Base-by-base conservation (phyloP, 225 moss, liverwort and hornwort genomes). In the Thuidium tamariscinum region DNA sequence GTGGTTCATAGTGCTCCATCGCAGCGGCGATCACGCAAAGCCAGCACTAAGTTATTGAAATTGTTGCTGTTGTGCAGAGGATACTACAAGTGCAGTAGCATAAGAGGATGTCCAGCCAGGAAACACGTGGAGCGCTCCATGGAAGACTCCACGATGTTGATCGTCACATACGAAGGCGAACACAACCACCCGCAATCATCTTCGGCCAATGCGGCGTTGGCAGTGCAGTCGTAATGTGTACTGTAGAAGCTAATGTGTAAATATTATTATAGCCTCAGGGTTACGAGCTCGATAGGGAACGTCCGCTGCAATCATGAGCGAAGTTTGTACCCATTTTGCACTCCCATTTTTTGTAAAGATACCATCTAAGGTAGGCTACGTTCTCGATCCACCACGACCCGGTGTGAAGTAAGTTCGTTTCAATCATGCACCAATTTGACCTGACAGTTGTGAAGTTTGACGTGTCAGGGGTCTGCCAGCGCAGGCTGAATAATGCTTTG, bases 41-140 rank as follows among this genome's bases (percentile, higher is more conserved):
- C 16, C 29, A 32, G 51, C 64, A 59, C 64, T 75, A 16, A 88
- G 21, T 48, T 32, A 16, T 20, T 62, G 51, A 7, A 42, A 63
- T 37, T 56, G 19, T 69, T 68, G 59, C 30, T 72, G 78, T 13
- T 85, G 80, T 79, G 90, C 95, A 98, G 98, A 83, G 98, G 98
- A 15, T 98, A 96, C 88, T 98, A 98, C 91, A 98, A 96, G 88
- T 98, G 98, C 94, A 98, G 98, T 87, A 95, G 96, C 88, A 94
- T 95, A 56, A 88, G 98, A 86, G 98, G 98, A n/a, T 98, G 98
- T 72, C 98, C 98, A 79, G 98, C 96, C 14, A 86, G 98, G 83
- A 98, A 98, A 80, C 98, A 98, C 71, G 97, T 98, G 39, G 97
- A 98, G 88, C 93, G 95, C 59, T 98, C 95, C 34, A 87, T 97